Evolutionary conservation across 306 rosid genomes (phyloP).

Genomic region (Datisca glomerata): DNA sequence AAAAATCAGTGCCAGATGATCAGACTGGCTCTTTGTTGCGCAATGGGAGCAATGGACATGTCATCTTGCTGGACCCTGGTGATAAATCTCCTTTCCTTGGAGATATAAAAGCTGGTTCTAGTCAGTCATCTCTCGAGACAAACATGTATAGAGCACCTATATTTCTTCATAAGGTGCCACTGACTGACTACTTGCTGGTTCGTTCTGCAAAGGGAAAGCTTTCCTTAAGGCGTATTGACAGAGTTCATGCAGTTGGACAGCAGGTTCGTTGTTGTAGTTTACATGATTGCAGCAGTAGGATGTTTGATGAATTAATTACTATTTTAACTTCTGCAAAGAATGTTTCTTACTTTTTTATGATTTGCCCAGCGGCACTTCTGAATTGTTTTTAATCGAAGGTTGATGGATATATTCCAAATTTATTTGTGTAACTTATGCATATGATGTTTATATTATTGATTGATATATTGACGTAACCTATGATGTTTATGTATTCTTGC

Average conservation of each 20-base stretch:
- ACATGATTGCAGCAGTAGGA: background rate
- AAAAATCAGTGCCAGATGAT: constrained; percentile 77
- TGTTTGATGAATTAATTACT: too few species aligned
- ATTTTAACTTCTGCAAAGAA: too few species aligned
- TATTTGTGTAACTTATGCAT: too few species aligned
- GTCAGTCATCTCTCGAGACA: constrained; percentile 88
- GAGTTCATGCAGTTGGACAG: constrained; percentile 75
- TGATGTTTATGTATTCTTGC: too few species aligned
- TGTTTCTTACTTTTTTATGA: too few species aligned
- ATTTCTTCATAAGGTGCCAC: constrained; percentile 77
- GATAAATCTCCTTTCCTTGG: constrained; percentile 98
- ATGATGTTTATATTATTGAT: too few species aligned
- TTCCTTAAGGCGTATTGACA: constrained; percentile 80
- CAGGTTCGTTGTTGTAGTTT: constrained; percentile 46
- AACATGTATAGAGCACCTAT: constrained; percentile 95
- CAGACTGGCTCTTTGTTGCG: constrained; percentile 69
- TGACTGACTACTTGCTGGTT: constrained; percentile 75
- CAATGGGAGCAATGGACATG: constrained; percentile 52
- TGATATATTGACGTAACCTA: too few species aligned
- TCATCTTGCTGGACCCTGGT: constrained; percentile 71
- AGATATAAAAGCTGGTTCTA: constrained; percentile 70
- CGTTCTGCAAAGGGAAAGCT: constrained; percentile 96
- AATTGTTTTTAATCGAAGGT: too few species aligned
- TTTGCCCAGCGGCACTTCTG: too few species aligned
- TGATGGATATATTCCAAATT: too few species aligned